Evolutionary conservation across 805 yeast species (phyloP), one percentile per base, ranked within the genome.

Genomic region (Cyberlindnera saturnus): DNA sequence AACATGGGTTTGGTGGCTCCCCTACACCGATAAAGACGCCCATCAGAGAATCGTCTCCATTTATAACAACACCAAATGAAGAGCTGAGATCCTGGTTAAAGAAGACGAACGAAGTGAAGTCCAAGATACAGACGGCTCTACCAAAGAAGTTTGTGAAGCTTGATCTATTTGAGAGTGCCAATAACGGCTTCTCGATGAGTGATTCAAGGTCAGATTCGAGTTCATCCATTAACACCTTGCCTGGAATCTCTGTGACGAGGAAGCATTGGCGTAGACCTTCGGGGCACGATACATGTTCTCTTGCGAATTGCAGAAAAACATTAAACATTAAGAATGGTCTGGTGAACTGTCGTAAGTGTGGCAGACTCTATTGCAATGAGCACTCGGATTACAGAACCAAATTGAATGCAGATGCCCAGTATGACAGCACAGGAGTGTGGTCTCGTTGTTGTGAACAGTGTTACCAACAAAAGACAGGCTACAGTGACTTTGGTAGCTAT

Each of bases 311-410:
- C 52, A 43, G 51, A 8, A 71, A 64, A 41, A 51, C 46, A 5
- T 63, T 83, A 32, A 71, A 65, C 39, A 65, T 75, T 23, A 73
- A 77, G 44, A 74, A 71, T 50, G 86, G 85, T 0, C 61, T 72
- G 2, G 76, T 77, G 6, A 82, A 87, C 58, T 86, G 96, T 61
- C 65, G 91, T 19, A 75, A 74, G 50, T 89, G 96, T 64, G 96
- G 96, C 0, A 56, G 67, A 20, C 59, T 88, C 15, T 86, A 63
- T 56, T 88, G 96, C 59, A 73, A 73, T 46, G 61, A 59, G 26
- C 96, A 89, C 62, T 69, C 88, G 3, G 58, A 65, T 8, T 79
- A 69, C 51, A 67, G 71, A 41, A 70, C 79, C 36, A 75, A 71
- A 52, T 63, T 88, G 15, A 62, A 74, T 46, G 52, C 60, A n/a